phyloP scores from a whole-genome alignment of 176 grass and related monocot species.

The Hsuehochloa calcarea region DNA sequence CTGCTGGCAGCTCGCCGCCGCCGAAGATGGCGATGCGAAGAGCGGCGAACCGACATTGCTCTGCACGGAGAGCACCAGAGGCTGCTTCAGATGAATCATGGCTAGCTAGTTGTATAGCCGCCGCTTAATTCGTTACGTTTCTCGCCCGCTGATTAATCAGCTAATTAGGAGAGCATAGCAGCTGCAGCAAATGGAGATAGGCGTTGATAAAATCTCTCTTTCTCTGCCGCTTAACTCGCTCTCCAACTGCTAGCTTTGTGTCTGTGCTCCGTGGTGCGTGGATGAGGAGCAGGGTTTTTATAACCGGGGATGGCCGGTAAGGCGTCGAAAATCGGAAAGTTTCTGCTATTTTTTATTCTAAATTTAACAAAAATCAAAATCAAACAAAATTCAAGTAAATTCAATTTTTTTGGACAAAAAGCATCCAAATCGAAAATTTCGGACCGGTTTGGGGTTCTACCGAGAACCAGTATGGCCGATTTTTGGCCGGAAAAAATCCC shows the following conservation, averaged over 20 bases:
- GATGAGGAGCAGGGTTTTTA: too few species aligned
- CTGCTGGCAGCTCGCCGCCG: conserved; percentile 9
- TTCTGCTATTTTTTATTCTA: too few species aligned
- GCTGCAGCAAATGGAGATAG: not conserved
- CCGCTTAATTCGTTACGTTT: not conserved
- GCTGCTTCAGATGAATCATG: conserved; percentile 50
- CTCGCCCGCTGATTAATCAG: not conserved
- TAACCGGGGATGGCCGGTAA: too few species aligned
- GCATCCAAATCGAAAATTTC: too few species aligned
- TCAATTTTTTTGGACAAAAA: too few species aligned
- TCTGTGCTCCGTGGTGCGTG: too few species aligned
- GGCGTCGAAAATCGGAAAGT: too few species aligned
- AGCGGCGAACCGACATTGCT: conserved; percentile 30
- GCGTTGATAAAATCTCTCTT: not conserved
- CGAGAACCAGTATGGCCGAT: too few species aligned
- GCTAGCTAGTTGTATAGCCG: not conserved
- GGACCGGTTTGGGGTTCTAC: too few species aligned
- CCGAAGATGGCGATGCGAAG: not conserved
- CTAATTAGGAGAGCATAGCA: not conserved
- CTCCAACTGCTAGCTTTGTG: not conserved
- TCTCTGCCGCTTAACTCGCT: not conserved
- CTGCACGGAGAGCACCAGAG: conserved; percentile 30
- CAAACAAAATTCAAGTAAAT: too few species aligned
- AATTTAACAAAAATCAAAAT: too few species aligned
- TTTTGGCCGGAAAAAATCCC: too few species aligned